A percentile compares a stretch with the other conserved stretches of the same genome.
Evolutionary conservation across 768 basidiomycete species (phyloP).

Genomic region (Chiua virens): DNA sequence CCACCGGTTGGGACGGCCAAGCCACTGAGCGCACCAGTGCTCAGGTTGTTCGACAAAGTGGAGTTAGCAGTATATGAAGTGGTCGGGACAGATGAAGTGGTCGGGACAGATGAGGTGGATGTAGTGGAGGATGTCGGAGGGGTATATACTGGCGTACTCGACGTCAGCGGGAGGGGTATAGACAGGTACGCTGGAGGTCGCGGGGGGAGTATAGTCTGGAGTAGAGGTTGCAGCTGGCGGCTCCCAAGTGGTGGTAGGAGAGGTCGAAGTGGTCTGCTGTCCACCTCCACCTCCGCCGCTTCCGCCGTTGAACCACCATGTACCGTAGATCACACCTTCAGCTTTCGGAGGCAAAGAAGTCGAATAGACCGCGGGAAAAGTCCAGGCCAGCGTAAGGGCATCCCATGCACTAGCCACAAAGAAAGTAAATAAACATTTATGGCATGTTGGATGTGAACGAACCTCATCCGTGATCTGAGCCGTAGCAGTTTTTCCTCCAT

Average conservation of each 20-base stretch:
- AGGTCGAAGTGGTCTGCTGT: conserved; percentile 7
- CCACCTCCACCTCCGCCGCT: conserved; percentile 25
- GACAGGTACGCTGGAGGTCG: conserved; percentile 14
- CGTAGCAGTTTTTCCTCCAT: conserved; percentile 54
- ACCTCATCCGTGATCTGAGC: conserved; percentile 70
- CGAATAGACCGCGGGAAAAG: conserved; percentile 65
- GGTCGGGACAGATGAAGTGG: conserved; percentile 13
- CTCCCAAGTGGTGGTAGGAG: conserved; percentile 20
- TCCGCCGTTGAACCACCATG: conserved; percentile 56
- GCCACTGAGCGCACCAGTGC: conserved; percentile 23
- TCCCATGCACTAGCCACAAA: conserved; percentile 51
- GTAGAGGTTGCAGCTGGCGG: conserved; percentile 23
- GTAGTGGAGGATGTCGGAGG: conserved; percentile 28
- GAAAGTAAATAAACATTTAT: background rate
- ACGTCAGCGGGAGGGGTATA: conserved; percentile 19
- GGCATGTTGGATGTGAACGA: conserved; percentile 1
- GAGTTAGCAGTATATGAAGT: conserved; percentile 22
- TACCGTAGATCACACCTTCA: conserved; percentile 58
- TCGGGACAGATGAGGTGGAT: conserved; percentile 9
- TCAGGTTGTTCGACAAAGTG: conserved; percentile 19
- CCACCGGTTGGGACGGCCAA: conserved; percentile 24
- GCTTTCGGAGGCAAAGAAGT: conserved; percentile 50
- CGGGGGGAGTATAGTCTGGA: conserved; percentile 17
- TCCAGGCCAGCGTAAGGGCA: conserved; percentile 70
- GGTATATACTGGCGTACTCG: conserved; percentile 15